Conservation (phyloP, 306 rosid genomes). For the Sechiopsis laciniata region DNA sequence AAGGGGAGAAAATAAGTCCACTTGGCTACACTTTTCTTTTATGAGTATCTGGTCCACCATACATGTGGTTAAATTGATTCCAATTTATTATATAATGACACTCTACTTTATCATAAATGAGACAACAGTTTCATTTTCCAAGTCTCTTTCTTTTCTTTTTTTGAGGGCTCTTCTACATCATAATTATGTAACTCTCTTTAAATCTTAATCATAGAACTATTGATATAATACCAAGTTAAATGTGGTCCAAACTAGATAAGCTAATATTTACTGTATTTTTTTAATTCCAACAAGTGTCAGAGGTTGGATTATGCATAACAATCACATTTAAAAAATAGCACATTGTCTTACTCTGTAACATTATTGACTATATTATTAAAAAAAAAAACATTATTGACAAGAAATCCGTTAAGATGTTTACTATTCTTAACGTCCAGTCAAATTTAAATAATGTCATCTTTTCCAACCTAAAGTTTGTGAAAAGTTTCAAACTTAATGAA, state of each 20-base stretch:
- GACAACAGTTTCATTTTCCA: constrained; percentile 3
- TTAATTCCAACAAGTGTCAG: not conserved
- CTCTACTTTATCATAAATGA: not conserved
- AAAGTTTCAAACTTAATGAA: too few relatives aligned
- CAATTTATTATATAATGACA: not conserved
- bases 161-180: not conserved
- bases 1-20: not conserved
- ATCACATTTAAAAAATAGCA: not conserved
- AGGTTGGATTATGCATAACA: not conserved
- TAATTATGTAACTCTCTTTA: not conserved
- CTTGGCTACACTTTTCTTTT: not conserved
- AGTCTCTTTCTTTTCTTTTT: not conserved
- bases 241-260: not conserved
- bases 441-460: too few relatives aligned
- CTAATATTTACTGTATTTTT: not conserved
- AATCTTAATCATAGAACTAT: not conserved
- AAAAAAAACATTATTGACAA: too few relatives aligned
- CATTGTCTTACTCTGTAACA: not conserved
- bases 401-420: not conserved
- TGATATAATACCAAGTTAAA: not conserved
- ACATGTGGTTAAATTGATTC: constrained; percentile 10
- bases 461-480: too few relatives aligned
- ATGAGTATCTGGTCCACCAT: not conserved
- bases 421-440: not conserved
- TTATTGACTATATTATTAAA: not conserved